Percentiles rank a stretch among this genome's conserved stretches.
phyloP scores from a whole-genome alignment of 225 moss, liverwort and hornwort species.

The Thuidium tamariscinum region DNA sequence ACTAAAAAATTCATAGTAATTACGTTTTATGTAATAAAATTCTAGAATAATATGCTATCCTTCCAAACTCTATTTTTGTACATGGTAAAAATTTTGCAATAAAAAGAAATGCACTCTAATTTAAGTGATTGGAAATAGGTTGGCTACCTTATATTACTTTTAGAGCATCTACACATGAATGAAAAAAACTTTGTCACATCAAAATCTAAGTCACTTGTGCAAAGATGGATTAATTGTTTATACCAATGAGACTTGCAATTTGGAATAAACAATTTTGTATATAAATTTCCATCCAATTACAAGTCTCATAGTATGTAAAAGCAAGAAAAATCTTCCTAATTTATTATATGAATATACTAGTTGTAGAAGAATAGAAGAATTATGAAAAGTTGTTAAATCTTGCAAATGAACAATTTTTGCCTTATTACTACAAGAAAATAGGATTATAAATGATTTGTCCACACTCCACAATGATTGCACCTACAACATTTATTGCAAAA shows the following conservation, averaged over 20 bases:
- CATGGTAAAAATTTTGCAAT: too few relatives aligned
- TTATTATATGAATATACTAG: neutral
- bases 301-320: neutral
- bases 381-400: neutral
- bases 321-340: accelerated
- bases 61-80: too few relatives aligned
- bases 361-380: neutral
- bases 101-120: too few relatives aligned
- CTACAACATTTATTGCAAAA: too few relatives aligned
- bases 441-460: too few relatives aligned
- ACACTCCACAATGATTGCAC: too few relatives aligned
- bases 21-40: too few relatives aligned
- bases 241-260: neutral
- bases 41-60: too few relatives aligned
- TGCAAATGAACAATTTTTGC: neutral
- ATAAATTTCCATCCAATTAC: neutral
- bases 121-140: too few relatives aligned
- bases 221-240: neutral
- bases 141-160: too few relatives aligned
- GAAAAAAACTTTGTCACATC: neutral
- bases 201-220: neutral
- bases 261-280: neutral
- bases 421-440: neutral
- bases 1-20: too few relatives aligned
- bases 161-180: neutral